Evolutionary conservation across 495 filamentous ascomycete genomes (phyloP).

Genomic region (Cercophora samala): DNA sequence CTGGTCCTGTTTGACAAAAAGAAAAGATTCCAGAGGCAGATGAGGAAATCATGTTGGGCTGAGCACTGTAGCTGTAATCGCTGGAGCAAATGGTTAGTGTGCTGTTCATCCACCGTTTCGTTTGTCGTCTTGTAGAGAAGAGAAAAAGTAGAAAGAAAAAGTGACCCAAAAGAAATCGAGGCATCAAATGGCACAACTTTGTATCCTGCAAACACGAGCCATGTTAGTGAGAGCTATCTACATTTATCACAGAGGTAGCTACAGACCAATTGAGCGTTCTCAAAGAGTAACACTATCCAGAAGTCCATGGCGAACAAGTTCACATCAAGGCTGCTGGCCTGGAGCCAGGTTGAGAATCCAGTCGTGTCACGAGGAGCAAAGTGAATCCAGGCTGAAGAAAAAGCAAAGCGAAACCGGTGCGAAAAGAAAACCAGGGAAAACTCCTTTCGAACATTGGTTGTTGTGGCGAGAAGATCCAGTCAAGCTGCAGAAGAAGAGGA

Average conservation of each 20-base stretch:
- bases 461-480: not conserved
- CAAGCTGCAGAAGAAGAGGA: slow-evolving; percentile 1
- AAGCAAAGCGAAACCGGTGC: slow-evolving; percentile 1
- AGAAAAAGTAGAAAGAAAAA: slow-evolving; percentile 35
- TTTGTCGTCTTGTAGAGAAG: slow-evolving; percentile 22
- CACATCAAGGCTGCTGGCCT: not conserved
- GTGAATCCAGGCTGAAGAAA: slow-evolving; percentile 2
- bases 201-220: slow-evolving; percentile 38
- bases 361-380: not conserved
- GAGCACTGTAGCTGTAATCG: slow-evolving; percentile 48
- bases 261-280: slow-evolving; percentile 39
- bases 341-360: slow-evolving; percentile 10
- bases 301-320: not conserved
- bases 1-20: slow-evolving; percentile 54
- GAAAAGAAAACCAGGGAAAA: slow-evolving; percentile 3
- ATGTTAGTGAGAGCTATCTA: slow-evolving; percentile 26
- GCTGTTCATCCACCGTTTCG: slow-evolving; percentile 37
- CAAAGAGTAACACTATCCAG: slow-evolving; percentile 5
- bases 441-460: not conserved
- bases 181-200: slow-evolving; percentile 47
- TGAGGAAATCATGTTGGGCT: slow-evolving; percentile 47
- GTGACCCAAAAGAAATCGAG: slow-evolving; percentile 18
- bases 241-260: slow-evolving; percentile 22
- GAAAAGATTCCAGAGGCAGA: slow-evolving; percentile 49
- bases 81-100: slow-evolving; percentile 50